These are phyloP conservation scores for Ascochyta viciae-villosae DNA, from an alignment of 2,329 filamentous ascomycete genomes.

Conservation along the genomic window DNA sequence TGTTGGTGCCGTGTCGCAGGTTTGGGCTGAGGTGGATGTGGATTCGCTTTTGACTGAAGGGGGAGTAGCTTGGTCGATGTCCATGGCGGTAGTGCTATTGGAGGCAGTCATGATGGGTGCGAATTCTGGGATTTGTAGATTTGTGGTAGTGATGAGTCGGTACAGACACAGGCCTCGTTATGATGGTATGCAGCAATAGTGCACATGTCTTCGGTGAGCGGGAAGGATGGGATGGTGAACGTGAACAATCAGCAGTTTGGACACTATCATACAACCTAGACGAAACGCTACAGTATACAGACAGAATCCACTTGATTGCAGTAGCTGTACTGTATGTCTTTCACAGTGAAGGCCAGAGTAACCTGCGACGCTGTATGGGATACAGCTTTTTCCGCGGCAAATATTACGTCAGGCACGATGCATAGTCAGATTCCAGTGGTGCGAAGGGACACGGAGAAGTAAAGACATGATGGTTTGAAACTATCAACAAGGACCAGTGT, in stretches of 20 bases:
- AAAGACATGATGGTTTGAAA: no score
- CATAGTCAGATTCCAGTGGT: no score
- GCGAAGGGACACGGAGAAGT: no score
- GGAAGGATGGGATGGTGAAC: constrained; percentile 1
- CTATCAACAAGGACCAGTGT: no score
- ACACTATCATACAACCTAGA: no score
- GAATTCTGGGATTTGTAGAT: no score
- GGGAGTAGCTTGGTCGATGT: not conserved
- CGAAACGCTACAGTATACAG: no score
- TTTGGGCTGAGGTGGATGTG: not conserved
- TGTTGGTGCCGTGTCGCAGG: not conserved
- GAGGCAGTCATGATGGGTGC: not conserved
- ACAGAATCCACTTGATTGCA: no score
- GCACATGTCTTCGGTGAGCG: not conserved
- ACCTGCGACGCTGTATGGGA: not conserved
- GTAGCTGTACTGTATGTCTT: no score
- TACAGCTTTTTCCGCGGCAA: not conserved
- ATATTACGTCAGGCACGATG: not conserved
- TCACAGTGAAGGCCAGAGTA: not conserved
- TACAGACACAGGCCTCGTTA: no score
- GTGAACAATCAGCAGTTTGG: not conserved
- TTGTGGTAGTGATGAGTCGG: no score
- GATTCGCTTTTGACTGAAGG: not conserved
- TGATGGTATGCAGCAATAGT: no score
- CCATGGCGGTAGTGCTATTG: not conserved